These are phyloP conservation scores for Fusarium sp. DNA, from an alignment of 2,329 filamentous ascomycete species.

Conservation along the genomic window DNA sequence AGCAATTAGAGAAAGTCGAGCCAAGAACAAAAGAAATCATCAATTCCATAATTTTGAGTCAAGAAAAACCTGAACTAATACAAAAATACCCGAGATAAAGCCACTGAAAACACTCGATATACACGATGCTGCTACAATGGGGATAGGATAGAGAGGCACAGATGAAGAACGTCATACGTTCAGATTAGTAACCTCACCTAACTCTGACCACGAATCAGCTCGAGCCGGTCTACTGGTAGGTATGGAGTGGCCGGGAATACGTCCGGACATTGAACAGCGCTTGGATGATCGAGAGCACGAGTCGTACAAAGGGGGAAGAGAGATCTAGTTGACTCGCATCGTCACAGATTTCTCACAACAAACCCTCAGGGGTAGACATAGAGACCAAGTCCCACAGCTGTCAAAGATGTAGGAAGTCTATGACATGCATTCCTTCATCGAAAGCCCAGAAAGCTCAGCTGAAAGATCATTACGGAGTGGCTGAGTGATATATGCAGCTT, in stretches of 20 bases:
- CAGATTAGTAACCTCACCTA: not conserved
- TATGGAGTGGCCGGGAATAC: not conserved
- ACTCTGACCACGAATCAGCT: not conserved
- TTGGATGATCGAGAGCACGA: not conserved
- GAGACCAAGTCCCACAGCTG: not conserved
- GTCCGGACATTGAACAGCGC: not conserved
- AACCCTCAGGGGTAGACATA: not conserved
- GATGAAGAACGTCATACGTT: accelerated
- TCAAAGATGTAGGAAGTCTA: not conserved
- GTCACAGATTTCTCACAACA: accelerated
- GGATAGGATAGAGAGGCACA: too few species aligned
- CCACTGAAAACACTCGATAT: accelerated
- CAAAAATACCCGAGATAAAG: accelerated
- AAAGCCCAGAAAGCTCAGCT: not conserved
- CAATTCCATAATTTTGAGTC: accelerated
- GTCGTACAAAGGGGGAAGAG: not conserved
- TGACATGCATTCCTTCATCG: not conserved
- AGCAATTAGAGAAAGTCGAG: accelerated
- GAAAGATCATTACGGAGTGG: not conserved
- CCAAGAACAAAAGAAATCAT: not conserved
- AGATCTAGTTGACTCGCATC: not conserved
- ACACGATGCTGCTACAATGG: not conserved
- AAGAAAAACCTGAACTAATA: accelerated
- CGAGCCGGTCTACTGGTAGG: too few species aligned
- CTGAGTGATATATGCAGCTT: not conserved